Evolutionary conservation across 768 basidiomycete species (phyloP).

Genomic region (Lactarius pseudohatsudake): DNA sequence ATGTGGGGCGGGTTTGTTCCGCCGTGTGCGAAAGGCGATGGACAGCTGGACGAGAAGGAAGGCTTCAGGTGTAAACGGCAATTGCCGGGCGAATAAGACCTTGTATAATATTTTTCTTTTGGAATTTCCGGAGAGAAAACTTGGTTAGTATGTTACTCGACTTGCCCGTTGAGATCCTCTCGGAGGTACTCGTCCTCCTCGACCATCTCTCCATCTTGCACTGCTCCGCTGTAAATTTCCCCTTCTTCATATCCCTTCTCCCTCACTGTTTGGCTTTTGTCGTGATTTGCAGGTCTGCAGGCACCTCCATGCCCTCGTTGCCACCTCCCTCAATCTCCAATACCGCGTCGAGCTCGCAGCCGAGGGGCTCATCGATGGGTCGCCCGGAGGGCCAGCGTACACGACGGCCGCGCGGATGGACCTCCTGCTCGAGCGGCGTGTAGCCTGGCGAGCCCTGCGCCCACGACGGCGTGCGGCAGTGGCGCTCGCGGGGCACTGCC

Average conservation of each 20-base stretch:
- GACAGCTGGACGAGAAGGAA: no score
- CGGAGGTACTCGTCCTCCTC: constrained; percentile 13
- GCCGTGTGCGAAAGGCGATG: constrained; percentile 2
- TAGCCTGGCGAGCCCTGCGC: constrained; percentile 38
- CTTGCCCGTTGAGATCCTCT: constrained; percentile 23
- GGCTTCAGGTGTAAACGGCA: neutral
- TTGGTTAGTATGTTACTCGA: constrained; percentile 10
- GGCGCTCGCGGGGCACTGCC: constrained; percentile 40
- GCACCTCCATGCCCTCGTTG: constrained; percentile 28
- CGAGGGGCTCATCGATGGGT: constrained; percentile 35
- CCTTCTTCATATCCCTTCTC: neutral
- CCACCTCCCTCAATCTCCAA: constrained; percentile 33
- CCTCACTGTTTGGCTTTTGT: neutral
- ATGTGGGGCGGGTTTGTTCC: neutral
- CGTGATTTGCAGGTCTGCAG: constrained; percentile 32
- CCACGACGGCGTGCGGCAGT: constrained; percentile 34
- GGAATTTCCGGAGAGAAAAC: neutral
- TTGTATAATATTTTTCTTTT: neutral
- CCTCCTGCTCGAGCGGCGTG: constrained; percentile 38
- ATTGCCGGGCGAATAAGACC: neutral
- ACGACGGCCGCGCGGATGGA: constrained; percentile 37
- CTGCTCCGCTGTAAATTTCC: constrained; percentile 12
- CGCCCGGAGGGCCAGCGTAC: constrained; percentile 12
- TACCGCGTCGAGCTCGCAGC: constrained; percentile 37
- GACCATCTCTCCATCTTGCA: constrained; percentile 11